Evolutionary conservation across 169 alveolate genomes (phyloP).

Genomic region (Eimeria maxima): DNA sequence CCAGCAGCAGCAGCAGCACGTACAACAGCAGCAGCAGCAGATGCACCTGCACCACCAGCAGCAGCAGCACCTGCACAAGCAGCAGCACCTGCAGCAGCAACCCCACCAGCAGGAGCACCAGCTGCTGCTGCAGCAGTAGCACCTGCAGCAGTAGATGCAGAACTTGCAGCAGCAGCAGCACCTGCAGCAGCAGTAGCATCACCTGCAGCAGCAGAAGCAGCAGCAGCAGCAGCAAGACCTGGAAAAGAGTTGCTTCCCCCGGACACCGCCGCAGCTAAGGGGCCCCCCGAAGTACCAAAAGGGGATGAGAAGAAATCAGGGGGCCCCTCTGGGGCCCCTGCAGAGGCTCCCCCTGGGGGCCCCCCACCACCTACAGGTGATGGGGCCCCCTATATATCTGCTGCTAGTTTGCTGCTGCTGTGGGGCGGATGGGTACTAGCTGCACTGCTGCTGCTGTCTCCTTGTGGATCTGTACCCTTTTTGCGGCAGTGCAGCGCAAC

Average conservation of each 20-base stretch:
- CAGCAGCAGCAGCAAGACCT: background rate
- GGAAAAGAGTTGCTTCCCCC: background rate
- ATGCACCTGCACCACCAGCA: too few species aligned
- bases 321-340: constrained; percentile 8
- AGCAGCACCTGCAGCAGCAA: too few species aligned
- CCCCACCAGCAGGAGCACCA: too few species aligned
- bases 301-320: background rate
- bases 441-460: constrained; percentile 49
- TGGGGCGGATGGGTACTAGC: background rate
- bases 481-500: constrained; percentile 4
- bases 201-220: background rate
- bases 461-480: background rate
- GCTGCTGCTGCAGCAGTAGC: too few species aligned
- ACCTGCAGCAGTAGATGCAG: too few species aligned
- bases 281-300: background rate
- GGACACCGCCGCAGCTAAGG: background rate
- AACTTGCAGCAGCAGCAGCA: too few species aligned
- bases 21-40: too few species aligned
- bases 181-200: too few species aligned
- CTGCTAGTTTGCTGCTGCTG: constrained; percentile 52
- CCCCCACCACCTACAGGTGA: background rate
- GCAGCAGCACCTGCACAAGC: too few species aligned
- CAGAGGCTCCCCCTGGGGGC: background rate
- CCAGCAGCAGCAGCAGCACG: too few species aligned
- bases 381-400: constrained; percentile 16